These are phyloP conservation scores for Pseudogymnoascus sp. DNA, from an alignment of 2,329 filamentous ascomycete genomes.

Conservation along the genomic window DNA sequence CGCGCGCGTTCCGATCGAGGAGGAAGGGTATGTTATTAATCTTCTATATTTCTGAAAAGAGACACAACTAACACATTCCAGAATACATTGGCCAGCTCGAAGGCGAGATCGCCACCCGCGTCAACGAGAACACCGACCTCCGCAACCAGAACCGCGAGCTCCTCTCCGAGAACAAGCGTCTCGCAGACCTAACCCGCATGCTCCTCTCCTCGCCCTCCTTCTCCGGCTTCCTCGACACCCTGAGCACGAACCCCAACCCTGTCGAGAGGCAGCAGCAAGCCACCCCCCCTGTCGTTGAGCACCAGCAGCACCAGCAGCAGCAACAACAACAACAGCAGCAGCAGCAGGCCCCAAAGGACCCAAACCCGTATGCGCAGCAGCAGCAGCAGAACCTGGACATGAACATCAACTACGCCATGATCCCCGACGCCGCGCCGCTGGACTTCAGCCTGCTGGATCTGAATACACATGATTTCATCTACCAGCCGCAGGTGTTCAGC, in stretches of 20 bases:
- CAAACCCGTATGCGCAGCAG: slow-evolving; percentile 49
- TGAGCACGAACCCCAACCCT: slow-evolving; percentile 50
- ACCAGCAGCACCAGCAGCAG: slow-evolving; percentile 33
- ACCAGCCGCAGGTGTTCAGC: slow-evolving; percentile 65
- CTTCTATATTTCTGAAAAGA: slow-evolving; percentile 6
- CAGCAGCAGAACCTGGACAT: slow-evolving; percentile 47
- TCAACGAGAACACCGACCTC: slow-evolving; percentile 73
- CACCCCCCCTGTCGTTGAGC: slow-evolving; percentile 21
- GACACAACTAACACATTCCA: slow-evolving; percentile 47
- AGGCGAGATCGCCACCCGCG: slow-evolving; percentile 74
- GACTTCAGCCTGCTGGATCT: slow-evolving; percentile 67
- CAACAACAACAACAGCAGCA: slow-evolving; percentile 34
- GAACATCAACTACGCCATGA: slow-evolving; percentile 72
- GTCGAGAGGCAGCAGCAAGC: slow-evolving; percentile 33
- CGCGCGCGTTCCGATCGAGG: slow-evolving; percentile 92
- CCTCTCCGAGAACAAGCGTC: slow-evolving; percentile 74
- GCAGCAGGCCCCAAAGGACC: slow-evolving; percentile 49
- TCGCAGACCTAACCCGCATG: slow-evolving; percentile 71
- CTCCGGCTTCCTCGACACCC: slow-evolving; percentile 66
- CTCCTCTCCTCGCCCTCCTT: slow-evolving; percentile 75
- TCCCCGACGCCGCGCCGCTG: slow-evolving; percentile 68
- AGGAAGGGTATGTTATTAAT: slow-evolving; percentile 70
- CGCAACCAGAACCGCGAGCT: slow-evolving; percentile 74
- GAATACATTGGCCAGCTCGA: slow-evolving; percentile 97
- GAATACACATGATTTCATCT: slow-evolving; percentile 46